Evolutionary conservation across 2,329 filamentous ascomycete genomes (phyloP), one percentile per base, ranked within the genome.

Genomic region (Aspergillus fischeri): DNA sequence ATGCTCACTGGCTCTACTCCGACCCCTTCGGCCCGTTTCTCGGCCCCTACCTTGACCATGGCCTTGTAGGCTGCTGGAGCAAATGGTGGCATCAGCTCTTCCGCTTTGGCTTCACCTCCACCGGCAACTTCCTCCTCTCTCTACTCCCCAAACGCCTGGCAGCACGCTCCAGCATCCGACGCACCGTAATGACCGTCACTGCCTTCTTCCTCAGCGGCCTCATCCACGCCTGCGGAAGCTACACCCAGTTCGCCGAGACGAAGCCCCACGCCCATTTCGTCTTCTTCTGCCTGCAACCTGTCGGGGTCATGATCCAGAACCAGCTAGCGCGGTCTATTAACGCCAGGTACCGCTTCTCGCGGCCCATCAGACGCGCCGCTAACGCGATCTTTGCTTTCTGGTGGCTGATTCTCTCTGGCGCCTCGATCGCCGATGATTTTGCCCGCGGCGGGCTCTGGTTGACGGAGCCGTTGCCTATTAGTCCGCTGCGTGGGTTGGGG

Each of bases 81-180:
- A 80, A 79, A 24, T 93, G 86, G 81, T 97, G 93, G 93, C 93
- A 97, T 72, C 92, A 97, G 74, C 87, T 88, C 2, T 95, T 96
- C 75, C 88, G 92, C 0, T 82, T 86, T 55, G 85, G 84, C 63
- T 70, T 59, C 53, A 59, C 44, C 73, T 67, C 61, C 25, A 71
- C 63, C 25, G 79, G 20, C 70, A 78, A 63, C 51, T 85, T 57
- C 64, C 61, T 60, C 62, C 69, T 63, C 64, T 73, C 53, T 64
- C 71, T 29, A n/a, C 59, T 56, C 11, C 64, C 53, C 67, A 70
- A 2, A 25, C 54, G 41, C 8, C 52, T 67, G 29, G 54, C 63
- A 6, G 60, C 61, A 24, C 60, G 59, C 25, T 35, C 45, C 29
- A 45, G 44, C 28, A 27, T 66, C 32, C 65, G 67, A 53, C 70